Evolutionary conservation across 345 rosid genomes (phyloP).

Genomic region (Lumnitzera racemosa): DNA sequence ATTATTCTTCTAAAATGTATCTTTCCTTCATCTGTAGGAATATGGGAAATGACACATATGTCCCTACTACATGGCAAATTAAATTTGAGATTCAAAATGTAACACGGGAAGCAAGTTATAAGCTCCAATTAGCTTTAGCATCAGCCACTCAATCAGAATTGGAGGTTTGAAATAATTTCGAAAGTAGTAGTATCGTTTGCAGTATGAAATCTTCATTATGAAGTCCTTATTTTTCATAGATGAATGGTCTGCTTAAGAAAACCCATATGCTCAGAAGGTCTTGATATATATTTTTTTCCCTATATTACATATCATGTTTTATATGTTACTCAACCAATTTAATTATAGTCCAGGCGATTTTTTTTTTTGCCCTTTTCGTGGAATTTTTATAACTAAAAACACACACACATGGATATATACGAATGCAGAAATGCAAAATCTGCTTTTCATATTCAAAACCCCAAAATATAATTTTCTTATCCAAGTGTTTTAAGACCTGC

Average conservation of each 20-base stretch:
- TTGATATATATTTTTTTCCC: too few relatives aligned
- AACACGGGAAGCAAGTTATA: conserved; percentile 11
- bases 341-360: too few relatives aligned
- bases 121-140: conserved; percentile 34
- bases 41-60: conserved; percentile 1
- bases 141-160: conserved; percentile 11
- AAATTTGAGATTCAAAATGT: conserved; percentile 16
- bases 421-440: not conserved
- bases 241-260: too few relatives aligned
- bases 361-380: too few relatives aligned
- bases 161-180: not conserved
- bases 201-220: not conserved
- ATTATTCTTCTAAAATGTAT: not conserved
- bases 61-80: conserved; percentile 34
- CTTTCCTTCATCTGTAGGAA: conserved; percentile 2
- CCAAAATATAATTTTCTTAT: not conserved
- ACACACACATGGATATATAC: not conserved
- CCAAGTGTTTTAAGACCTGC: not conserved
- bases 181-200: too few relatives aligned
- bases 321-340: not conserved
- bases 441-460: not conserved
- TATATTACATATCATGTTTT: not conserved
- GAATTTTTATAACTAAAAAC: too few relatives aligned
- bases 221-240: too few relatives aligned
- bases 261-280: not conserved